Base-by-base conservation (phyloP, 2,329 filamentous ascomycete genomes). In the Tolypocladium nubicola region DNA sequence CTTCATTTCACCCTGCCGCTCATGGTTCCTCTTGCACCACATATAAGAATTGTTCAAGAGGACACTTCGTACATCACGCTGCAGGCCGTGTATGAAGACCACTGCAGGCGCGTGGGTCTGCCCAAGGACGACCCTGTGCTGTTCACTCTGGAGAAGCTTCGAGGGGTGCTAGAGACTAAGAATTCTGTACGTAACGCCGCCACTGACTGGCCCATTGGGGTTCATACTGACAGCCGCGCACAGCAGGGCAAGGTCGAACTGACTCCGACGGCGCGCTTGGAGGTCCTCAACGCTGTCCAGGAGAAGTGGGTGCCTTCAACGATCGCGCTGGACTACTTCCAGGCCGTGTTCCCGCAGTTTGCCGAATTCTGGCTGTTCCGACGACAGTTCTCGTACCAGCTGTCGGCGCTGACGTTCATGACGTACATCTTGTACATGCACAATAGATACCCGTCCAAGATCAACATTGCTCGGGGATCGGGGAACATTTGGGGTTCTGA, bases 291-390 rank as follows among this genome's bases (percentile, higher is more conserved):
- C 49, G 89, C 93, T 2, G 95, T 99, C 62, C 92, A 97, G 72
- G 88, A 95, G 70, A 93, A 92, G 70, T 95, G 88, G 82, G 92
- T 97, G 57, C 89, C 91, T 7, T 86, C 86, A 59, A 90, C 84
- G 3, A 78, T 97, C 59, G 86, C 88, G 26, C 81, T 96, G 56
- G 85, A 96, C 63, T 97, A 93, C 76, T 97, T 97, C 82, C 89
- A 92, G 68, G 79, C 82, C 63, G 89, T 86, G 6, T 97, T 94
- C 74, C 88, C 91, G 37, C 87, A 89, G 61, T 99, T 90, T 72
- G 84, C 89, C 52, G 92, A 97, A 66, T 97, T 97, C 79, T 99
- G 93, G 91, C 83, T 99, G 58, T 99, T 99, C 89, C 89, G 94
- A 59, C 87, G 92, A 59, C 92, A 96, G 63, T 96, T 99, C 75